These are phyloP conservation scores for Talaromyces sp. DNA, from an alignment of 2,329 filamentous ascomycete species.

Conservation along the genomic window DNA sequence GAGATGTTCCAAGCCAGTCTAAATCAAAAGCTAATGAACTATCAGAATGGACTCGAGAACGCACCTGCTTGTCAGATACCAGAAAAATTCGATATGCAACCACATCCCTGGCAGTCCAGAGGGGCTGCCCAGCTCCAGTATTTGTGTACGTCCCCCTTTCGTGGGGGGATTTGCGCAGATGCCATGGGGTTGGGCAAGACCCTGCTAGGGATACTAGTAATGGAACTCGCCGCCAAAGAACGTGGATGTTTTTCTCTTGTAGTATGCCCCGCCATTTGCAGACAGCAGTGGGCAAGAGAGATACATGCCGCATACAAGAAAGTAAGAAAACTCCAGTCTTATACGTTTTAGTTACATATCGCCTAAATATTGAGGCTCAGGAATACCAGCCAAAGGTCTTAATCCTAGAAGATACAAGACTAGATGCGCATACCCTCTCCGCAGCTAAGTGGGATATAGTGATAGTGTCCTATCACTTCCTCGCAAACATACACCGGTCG, in stretches of 20 bases:
- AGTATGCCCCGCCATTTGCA: background rate
- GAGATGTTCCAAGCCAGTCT: background rate
- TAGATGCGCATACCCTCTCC: background rate
- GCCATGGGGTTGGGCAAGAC: background rate
- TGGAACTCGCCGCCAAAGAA: background rate
- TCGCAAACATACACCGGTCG: background rate
- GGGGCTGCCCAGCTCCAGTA: background rate
- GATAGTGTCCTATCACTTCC: background rate
- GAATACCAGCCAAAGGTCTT: background rate
- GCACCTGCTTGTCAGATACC: background rate
- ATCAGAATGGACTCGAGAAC: background rate
- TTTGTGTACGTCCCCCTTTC: background rate
- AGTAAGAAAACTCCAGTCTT: background rate
- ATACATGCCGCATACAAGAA: background rate
- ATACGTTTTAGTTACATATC: too few species aligned
- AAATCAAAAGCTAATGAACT: background rate
- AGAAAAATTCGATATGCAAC: background rate
- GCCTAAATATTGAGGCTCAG: background rate
- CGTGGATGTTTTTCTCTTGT: background rate
- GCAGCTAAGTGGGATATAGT: conserved; percentile 1
- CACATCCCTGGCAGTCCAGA: background rate
- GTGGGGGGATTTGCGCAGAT: background rate
- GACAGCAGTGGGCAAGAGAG: background rate
- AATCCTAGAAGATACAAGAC: background rate
- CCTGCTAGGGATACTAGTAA: background rate